Evolutionary conservation across 768 basidiomycete genomes (phyloP).

Genomic region (Macrolepiota dolichaula): DNA sequence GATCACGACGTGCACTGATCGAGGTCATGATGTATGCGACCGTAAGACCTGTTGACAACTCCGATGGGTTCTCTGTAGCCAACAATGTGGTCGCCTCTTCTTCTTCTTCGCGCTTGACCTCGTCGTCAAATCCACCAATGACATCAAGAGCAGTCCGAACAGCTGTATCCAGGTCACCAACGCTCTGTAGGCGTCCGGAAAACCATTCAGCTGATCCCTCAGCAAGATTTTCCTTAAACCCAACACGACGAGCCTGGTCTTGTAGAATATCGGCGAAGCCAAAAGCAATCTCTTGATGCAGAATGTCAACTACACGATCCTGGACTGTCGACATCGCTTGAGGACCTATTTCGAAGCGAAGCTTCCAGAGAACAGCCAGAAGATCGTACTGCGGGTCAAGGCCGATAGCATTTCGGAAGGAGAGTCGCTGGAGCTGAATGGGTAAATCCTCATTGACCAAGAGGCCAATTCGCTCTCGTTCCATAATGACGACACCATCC

Average conservation of each 20-base stretch:
- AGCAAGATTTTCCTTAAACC: conserved; percentile 55
- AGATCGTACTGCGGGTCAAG: conserved; percentile 54
- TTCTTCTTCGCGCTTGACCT: conserved; percentile 75
- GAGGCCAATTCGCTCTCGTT: conserved; percentile 72
- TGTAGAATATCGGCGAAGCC: conserved; percentile 72
- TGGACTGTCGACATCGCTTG: conserved; percentile 57
- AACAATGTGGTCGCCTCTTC: conserved; percentile 55
- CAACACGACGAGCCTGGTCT: conserved; percentile 54
- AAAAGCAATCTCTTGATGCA: conserved; percentile 78
- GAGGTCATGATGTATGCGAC: conserved; percentile 61
- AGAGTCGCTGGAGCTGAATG: conserved; percentile 49
- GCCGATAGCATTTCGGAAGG: conserved; percentile 36
- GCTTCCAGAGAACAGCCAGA: conserved; percentile 59
- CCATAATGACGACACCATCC: conserved; percentile 57
- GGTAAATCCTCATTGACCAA: conserved; percentile 67
- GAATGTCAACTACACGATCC: conserved; percentile 52
- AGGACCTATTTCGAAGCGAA: conserved; percentile 59
- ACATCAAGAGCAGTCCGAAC: conserved; percentile 60
- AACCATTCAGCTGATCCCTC: conserved; percentile 63
- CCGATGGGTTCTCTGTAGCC: conserved; percentile 51
- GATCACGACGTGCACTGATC: conserved; percentile 72
- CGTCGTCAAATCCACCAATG: conserved; percentile 66
- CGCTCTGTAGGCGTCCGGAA: conserved; percentile 50
- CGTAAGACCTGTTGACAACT: conserved; percentile 61
- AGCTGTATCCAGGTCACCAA: conserved; percentile 54